Percentiles rank a stretch among this genome's conserved stretches.
Conservation (phyloP, 192 early-diverging fungal species). For the Powellomyces hirtus region DNA sequence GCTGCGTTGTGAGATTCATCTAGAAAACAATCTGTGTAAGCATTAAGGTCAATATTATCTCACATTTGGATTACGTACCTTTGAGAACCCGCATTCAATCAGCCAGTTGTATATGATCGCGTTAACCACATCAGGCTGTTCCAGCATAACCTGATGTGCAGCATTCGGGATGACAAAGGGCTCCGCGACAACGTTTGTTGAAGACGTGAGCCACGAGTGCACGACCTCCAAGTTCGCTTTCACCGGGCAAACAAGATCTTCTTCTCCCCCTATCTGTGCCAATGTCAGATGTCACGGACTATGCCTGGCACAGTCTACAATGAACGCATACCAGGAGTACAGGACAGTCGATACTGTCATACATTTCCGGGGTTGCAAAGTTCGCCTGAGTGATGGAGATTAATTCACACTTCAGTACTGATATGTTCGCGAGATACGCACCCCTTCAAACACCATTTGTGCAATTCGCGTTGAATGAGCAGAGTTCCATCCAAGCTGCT, state of each 20-base stretch:
- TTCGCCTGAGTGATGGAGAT: constrained; percentile 7
- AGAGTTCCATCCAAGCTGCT: constrained; percentile 25
- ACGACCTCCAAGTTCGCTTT: constrained; percentile 14
- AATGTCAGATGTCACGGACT: neutral
- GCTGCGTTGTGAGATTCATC: constrained; percentile 4
- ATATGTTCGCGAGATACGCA: too few species aligned
- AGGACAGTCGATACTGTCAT: constrained; percentile 12
- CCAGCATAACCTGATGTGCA: constrained; percentile 27
- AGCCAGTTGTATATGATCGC: constrained; percentile 33
- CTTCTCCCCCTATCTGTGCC: constrained; percentile 19
- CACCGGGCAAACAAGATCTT: constrained; percentile 21
- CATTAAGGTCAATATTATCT: neutral
- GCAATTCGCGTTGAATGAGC: constrained; percentile 10
- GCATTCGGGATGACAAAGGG: constrained; percentile 28
- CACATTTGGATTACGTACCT: neutral
- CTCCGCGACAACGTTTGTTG: neutral
- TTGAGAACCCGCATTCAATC: constrained; percentile 12
- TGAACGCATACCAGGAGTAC: constrained; percentile 18
- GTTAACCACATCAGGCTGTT: constrained; percentile 27
- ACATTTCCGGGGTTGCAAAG: constrained; percentile 7
- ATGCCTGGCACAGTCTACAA: too few species aligned
- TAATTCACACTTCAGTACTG: too few species aligned
- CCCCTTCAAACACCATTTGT: constrained; percentile 18
- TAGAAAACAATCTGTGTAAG: neutral
- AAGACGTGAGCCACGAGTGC: constrained; percentile 1